A percentile compares a stretch with the other conserved stretches of the same genome.
Conservation (phyloP, 2,329 filamentous ascomycete species). For the Paecilomyces sp. region DNA sequence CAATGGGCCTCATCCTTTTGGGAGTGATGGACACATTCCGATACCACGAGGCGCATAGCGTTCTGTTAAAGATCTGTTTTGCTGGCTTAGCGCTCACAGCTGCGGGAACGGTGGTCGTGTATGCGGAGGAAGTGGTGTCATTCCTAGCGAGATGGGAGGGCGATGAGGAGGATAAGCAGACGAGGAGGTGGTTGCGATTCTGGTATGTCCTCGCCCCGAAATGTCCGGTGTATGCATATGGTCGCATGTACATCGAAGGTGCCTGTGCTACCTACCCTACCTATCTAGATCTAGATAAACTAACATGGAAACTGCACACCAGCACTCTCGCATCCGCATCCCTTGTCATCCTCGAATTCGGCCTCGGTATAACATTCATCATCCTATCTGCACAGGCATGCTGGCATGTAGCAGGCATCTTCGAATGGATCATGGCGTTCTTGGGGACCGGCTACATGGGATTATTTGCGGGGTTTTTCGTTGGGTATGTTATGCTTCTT, state of each 20-base stretch:
- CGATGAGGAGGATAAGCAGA: slow-evolving; percentile 7
- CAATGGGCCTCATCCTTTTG: not conserved
- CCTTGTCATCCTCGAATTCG: not conserved
- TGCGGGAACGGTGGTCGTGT: slow-evolving; percentile 13
- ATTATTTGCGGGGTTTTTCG: slow-evolving; percentile 15
- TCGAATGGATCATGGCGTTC: slow-evolving; percentile 16
- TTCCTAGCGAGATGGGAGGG: slow-evolving; percentile 10
- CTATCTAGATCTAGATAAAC: no score
- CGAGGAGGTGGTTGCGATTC: slow-evolving; percentile 9
- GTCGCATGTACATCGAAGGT: no score
- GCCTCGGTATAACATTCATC: not conserved
- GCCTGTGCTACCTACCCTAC: no score
- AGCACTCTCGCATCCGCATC: not conserved
- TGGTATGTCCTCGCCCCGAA: slow-evolving; percentile 7
- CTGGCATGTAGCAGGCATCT: slow-evolving; percentile 6
- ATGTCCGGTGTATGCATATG: no score
- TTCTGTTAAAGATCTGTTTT: slow-evolving; percentile 14
- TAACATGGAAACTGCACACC: not conserved
- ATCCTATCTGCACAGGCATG: not conserved
- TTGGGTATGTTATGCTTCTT: slow-evolving; percentile 6
- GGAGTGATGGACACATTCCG: slow-evolving; percentile 5
- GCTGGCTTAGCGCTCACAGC: slow-evolving; percentile 13
- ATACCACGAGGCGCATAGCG: slow-evolving; percentile 10
- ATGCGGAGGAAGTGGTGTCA: slow-evolving; percentile 13
- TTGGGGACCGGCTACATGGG: slow-evolving; percentile 13